Evolutionary conservation across 2,329 filamentous ascomycete genomes (phyloP).

Genomic region (Paraconiothyrium brasiliense): DNA sequence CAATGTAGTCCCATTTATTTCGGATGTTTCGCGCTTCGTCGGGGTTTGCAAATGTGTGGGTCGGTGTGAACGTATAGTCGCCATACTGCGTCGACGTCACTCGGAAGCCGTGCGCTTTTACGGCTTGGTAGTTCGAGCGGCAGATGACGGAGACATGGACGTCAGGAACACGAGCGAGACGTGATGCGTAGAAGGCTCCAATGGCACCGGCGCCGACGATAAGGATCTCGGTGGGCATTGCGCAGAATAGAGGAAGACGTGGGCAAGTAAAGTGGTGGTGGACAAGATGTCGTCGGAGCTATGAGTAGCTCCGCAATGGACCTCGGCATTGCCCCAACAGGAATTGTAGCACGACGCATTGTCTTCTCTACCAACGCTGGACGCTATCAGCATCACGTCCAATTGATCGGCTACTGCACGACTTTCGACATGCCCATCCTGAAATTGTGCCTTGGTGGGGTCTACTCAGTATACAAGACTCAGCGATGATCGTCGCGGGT

Average conservation of each 20-base stretch:
- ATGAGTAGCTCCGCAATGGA: slow-evolving; percentile 11
- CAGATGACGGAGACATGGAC: slow-evolving; percentile 75
- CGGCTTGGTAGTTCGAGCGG: slow-evolving; percentile 75
- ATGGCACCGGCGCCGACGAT: slow-evolving; percentile 77
- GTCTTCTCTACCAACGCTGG: not conserved
- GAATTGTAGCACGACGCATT: not conserved
- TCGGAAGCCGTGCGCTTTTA: slow-evolving; percentile 68
- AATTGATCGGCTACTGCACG: too few species aligned
- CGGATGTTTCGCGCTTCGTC: slow-evolving; percentile 61
- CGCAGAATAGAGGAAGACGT: not conserved
- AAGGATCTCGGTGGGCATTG: slow-evolving; percentile 63
- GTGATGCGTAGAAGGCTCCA: slow-evolving; percentile 76
- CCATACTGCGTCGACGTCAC: slow-evolving; percentile 74
- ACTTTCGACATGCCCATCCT: too few species aligned
- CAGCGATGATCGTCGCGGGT: too few species aligned
- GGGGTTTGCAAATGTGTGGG: slow-evolving; percentile 70
- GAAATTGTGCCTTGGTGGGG: too few species aligned
- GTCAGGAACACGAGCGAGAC: slow-evolving; percentile 67
- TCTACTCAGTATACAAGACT: too few species aligned
- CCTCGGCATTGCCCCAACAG: slow-evolving; percentile 8
- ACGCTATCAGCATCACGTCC: not conserved
- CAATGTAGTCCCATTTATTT: slow-evolving; percentile 69
- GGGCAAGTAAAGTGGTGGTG: slow-evolving; percentile 1
- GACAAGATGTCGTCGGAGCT: slow-evolving; percentile 12
- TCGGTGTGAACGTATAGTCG: slow-evolving; percentile 70